Conservation (phyloP, 202 grass and related monocot species). For the Saccharum hybrid region DNA sequence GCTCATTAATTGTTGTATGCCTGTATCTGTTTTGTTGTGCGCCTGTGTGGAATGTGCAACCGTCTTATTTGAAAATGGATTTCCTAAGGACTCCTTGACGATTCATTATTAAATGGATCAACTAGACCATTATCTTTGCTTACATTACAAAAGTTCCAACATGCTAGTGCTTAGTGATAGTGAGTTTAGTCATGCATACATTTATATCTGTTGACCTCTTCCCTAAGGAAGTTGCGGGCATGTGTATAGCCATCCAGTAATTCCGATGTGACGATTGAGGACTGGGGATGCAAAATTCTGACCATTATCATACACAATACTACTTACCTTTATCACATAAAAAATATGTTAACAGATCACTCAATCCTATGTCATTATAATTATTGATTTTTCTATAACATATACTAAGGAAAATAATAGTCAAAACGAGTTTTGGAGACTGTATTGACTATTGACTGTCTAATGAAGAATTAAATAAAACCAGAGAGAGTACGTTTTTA, state of each 20-base stretch:
- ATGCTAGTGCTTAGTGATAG: not conserved
- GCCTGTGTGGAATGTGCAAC: not conserved
- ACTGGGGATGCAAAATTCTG: not conserved
- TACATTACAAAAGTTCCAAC: conserved; percentile 30
- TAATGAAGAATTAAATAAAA: not conserved
- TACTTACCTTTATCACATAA: conserved; percentile 10
- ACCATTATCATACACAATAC: not conserved
- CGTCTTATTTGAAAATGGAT: conserved; percentile 20
- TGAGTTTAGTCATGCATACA: conserved; percentile 15
- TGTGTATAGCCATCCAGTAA: conserved; percentile 26
- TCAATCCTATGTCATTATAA: not conserved
- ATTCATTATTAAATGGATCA: not conserved
- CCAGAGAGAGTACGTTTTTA: not conserved
- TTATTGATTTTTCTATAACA: conserved; percentile 1
- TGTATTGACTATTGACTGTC: not conserved
- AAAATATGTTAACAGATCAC: not conserved
- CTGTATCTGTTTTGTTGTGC: conserved; percentile 8
- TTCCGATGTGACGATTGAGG: not conserved
- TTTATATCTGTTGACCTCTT: conserved; percentile 31
- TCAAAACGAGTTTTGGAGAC: not conserved
- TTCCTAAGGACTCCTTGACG: conserved; percentile 10
- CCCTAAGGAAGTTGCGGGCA: not conserved
- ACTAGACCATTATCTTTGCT: conserved; percentile 20
- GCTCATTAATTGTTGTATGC: conserved; percentile 38
- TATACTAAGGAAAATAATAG: not conserved